Percentiles rank a stretch among this genome's conserved stretches.
Conservation (phyloP, 2,329 filamentous ascomycete species). For the Fonsecaea pugnacius region DNA sequence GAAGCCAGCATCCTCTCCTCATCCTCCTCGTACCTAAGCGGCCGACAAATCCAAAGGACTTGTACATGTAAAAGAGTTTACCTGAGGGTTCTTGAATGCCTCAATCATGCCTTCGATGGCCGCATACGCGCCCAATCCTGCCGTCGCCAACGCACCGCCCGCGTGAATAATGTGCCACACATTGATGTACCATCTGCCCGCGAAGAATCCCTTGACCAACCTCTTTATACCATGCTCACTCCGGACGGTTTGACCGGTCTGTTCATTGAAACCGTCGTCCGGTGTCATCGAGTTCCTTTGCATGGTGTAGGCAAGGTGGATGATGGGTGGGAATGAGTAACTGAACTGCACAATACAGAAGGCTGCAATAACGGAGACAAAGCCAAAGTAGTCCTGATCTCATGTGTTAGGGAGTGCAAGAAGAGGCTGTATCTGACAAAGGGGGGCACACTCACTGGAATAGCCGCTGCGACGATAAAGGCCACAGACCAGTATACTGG, state of each 20-base stretch:
- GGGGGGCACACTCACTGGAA: constrained; percentile 32
- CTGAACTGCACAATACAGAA: constrained; percentile 41
- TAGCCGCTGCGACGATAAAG: constrained; percentile 39
- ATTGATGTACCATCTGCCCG: constrained; percentile 38
- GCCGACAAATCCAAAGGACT: constrained; percentile 39
- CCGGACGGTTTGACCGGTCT: constrained; percentile 34
- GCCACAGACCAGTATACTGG: constrained; percentile 41
- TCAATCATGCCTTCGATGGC: constrained; percentile 40
- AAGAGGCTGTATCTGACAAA: background rate
- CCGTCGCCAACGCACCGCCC: constrained; percentile 37
- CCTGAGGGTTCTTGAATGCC: constrained; percentile 39
- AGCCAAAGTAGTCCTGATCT: constrained; percentile 33
- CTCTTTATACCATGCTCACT: constrained; percentile 24
- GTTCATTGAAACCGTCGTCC: constrained; percentile 36
- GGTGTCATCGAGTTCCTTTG: constrained; percentile 37
- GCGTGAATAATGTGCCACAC: constrained; percentile 39
- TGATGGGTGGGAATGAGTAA: constrained; percentile 42
- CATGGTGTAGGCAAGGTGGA: constrained; percentile 40
- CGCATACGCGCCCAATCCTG: constrained; percentile 39
- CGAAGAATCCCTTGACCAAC: constrained; percentile 37
- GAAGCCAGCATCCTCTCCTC: background rate
- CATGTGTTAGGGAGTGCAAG: background rate
- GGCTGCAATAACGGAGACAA: constrained; percentile 40
- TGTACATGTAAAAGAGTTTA: constrained; percentile 42
- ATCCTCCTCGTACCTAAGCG: background rate